Evolutionary conservation across 2,329 filamentous ascomycete genomes (phyloP), one percentile per base, ranked within the genome.

Genomic region (Aureobasidium sp.): DNA sequence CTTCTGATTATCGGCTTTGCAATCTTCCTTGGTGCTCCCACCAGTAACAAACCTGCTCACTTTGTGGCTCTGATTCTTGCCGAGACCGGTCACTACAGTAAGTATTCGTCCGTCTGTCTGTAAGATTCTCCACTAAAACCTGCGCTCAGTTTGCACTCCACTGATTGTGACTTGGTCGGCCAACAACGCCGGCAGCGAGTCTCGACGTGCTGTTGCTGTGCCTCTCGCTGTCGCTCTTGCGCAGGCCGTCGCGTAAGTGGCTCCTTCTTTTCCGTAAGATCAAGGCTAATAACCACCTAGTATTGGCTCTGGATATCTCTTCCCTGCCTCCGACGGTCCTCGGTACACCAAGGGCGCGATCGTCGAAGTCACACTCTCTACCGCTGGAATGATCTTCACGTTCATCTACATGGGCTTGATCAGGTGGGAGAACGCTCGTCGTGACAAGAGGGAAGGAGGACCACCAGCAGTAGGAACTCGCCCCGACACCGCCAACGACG

Each of bases 161-260:
- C 54, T 67, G 27, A 67, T 67, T 43, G 65, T 67, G 23, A 67
- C 65, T 31, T 67, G 65, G 65, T 67, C 65, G 4, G 65, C 65
- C 65, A 67, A 67, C 60, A 67, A 67, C 38, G 47, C 65, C 23
- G 65, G 65, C n/a, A 67, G 65, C 65, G 65, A 67, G 47, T 67
- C 65, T 48, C 53, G 65, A 51, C 65, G 65, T 48, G 65, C 65
- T 38, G 65, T 67, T 29, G 65, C 65, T 29, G 65, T 67, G 4
- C 65, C 65, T 59, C 65, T 67, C 31, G 65, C 65, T 25, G 65
- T 67, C 45, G 60, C 65, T 23, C 53, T 60, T 55, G 65, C 65
- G 0, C 65, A 67, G 42, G 60, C 60, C 27, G 60, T 67, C n/a
- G 60, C 65, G 64, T 66, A 50, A 55, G 64, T 61, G 3, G 18